These are phyloP conservation scores for Conticribra weissflogii DNA, from an alignment of 108 stramenopile species.

Conservation along the genomic window DNA sequence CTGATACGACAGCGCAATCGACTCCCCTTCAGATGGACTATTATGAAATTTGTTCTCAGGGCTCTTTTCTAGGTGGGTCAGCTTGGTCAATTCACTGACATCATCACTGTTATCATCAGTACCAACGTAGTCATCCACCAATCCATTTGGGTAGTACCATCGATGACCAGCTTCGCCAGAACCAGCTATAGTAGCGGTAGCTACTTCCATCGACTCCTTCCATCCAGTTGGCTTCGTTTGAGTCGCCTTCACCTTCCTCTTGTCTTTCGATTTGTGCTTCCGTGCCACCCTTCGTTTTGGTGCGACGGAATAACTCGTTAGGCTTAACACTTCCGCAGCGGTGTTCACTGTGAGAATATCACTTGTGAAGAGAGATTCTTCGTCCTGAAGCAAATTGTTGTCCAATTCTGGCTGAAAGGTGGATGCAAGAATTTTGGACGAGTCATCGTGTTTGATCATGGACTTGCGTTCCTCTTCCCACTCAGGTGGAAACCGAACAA, in stretches of 20 bases:
- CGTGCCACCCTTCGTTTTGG: conserved; percentile 33
- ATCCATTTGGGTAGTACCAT: conserved; percentile 78
- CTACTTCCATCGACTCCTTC: conserved; percentile 79
- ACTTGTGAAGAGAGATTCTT: conserved; percentile 26
- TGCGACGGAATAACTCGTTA: conserved; percentile 15
- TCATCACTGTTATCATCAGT: conserved; percentile 33
- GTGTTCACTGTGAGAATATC: conserved; percentile 27
- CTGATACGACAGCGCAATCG: conserved; percentile 18
- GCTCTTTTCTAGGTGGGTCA: conserved; percentile 1
- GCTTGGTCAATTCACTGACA: conserved; percentile 38
- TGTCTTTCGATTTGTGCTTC: conserved; percentile 25
- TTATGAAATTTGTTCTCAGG: not conserved
- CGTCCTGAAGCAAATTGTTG: conserved; percentile 10
- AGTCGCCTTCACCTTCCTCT: conserved; percentile 23
- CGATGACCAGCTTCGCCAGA: conserved; percentile 34
- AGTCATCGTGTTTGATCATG: not conserved
- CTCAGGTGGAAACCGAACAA: conserved; percentile 30
- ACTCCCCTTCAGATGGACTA: not conserved
- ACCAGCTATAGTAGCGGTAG: conserved; percentile 54
- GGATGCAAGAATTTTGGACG: not conserved
- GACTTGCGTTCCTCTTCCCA: conserved; percentile 34
- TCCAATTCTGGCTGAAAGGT: not conserved
- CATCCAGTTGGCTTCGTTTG: conserved; percentile 53
- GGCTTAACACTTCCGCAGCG: conserved; percentile 26
- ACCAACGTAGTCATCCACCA: conserved; percentile 44